phyloP scores from a whole-genome alignment of 176 grass and related monocot genomes.

The Oryza longistaminata region DNA sequence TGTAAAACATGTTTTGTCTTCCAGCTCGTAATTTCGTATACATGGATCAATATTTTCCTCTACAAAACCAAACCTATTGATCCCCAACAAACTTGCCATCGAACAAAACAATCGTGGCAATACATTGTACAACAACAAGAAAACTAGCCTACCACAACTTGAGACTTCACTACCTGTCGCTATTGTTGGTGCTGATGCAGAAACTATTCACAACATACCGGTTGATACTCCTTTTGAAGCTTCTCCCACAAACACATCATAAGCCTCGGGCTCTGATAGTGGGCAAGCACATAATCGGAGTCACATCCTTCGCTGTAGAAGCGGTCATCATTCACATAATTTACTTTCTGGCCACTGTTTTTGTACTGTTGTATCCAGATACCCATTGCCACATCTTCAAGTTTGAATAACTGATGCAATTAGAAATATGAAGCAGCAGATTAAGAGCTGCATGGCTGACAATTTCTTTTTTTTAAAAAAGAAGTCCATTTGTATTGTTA shows the following conservation, averaged over 20 bases:
- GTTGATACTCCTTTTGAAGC: conserved; percentile 63
- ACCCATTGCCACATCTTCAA: conserved; percentile 92
- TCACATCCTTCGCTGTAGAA: conserved; percentile 84
- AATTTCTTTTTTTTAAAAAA: not conserved
- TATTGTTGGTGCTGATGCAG: not conserved
- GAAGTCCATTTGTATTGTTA: not conserved
- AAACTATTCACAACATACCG: conserved; percentile 73
- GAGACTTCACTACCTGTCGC: not conserved
- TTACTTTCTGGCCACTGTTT: conserved; percentile 60
- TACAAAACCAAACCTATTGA: not conserved
- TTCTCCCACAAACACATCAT: conserved; percentile 88
- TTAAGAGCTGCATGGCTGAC: not conserved
- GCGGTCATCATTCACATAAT: conserved; percentile 66
- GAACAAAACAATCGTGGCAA: not conserved
- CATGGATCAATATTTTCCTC: not conserved
- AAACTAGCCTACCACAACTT: not conserved
- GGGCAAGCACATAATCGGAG: conserved; percentile 78
- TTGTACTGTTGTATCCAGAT: conserved; percentile 92
- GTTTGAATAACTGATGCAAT: conserved; percentile 83
- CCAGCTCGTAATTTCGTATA: not conserved
- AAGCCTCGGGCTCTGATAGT: conserved; percentile 86
- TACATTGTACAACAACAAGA: not conserved
- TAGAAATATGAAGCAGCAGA: not conserved
- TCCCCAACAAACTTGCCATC: not conserved
- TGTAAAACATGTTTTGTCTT: not conserved